Evolutionary conservation across 164 flowering plant species (phyloP), one percentile per base, ranked within the genome.

Genomic region (Chimonanthus salicifolius): DNA sequence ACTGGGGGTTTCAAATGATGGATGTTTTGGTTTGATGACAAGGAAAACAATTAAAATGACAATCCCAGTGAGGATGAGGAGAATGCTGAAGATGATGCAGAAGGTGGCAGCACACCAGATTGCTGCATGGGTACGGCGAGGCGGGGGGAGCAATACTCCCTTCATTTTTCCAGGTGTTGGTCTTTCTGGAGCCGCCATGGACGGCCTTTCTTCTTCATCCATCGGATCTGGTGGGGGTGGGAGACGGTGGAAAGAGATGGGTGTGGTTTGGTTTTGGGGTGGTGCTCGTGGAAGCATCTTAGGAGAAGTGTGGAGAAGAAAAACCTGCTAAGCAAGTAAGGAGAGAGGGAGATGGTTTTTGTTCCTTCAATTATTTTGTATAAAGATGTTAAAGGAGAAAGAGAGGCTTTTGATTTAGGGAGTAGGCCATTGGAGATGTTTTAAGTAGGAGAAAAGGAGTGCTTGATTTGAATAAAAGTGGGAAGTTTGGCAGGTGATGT

Each of bases 21-120:
- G 97, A 73, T 44, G 75, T 71, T 82, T 77, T 4, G 97, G 97
- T 68, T 81, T 91, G 18, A 91, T 69, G 47, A 45, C 84, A 0
- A 89, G 81, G 76, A 81, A 93, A 82, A 91, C 74, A 48, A 91
- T 78, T 74, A 90, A 69, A 71, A 85, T 89, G 46, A 83, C 77
- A 3, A 88, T 81, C 21, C 90, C 97, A 6, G 90, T 83, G 71
- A 90, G 76, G 74, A 93, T 89, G 64, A 91, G 82, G 62, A 86
- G 7, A 49, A 93, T 77, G 77, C 92, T 84, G 65, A 93, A 89
- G 20, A 90, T 60, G 47, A 91, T 74, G 63, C 98, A 91, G 3
- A 84, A 49, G 58, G 86, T 54, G 7, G 91, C 89, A 11, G 67
- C 58, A 15, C 78, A 85, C 98, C 97, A 91, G 67, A 90, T 63